These are phyloP conservation scores for Leccinum obscurum DNA, from an alignment of 768 basidiomycete genomes.

Conservation along the genomic window DNA sequence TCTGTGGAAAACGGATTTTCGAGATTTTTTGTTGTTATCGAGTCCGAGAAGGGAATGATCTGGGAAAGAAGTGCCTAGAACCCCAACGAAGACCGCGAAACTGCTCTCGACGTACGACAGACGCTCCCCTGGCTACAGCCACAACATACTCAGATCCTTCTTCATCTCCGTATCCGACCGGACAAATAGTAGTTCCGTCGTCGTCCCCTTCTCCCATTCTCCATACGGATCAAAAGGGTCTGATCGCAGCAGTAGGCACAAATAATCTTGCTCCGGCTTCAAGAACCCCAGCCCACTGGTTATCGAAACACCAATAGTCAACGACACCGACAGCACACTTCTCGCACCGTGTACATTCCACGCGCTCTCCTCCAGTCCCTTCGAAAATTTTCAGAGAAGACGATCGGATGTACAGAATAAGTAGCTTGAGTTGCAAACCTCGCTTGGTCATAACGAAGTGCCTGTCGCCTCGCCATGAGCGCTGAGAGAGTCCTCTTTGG, in stretches of 20 bases:
- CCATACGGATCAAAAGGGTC: slow-evolving; percentile 32
- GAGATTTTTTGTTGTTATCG: no score
- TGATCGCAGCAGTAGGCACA: slow-evolving; percentile 28
- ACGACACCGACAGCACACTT: slow-evolving; percentile 29
- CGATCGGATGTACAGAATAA: slow-evolving; percentile 25
- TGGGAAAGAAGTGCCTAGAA: background rate
- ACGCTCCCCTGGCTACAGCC: slow-evolving; percentile 18
- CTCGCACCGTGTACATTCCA: slow-evolving; percentile 18
- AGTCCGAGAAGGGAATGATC: no score
- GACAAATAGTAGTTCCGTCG: slow-evolving; percentile 30
- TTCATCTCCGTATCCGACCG: slow-evolving; percentile 20
- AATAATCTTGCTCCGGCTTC: slow-evolving; percentile 26
- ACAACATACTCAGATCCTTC: slow-evolving; percentile 17
- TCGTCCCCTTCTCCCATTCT: slow-evolving; percentile 28
- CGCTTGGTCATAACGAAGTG: slow-evolving; percentile 35
- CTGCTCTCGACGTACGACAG: background rate
- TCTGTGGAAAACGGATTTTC: no score
- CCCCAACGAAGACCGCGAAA: background rate
- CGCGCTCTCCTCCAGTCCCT: slow-evolving; percentile 1
- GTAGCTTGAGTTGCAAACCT: slow-evolving; percentile 28
- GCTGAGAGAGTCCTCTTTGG: background rate
- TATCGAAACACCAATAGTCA: slow-evolving; percentile 35
- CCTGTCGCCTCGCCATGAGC: slow-evolving; percentile 27
- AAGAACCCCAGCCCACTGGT: slow-evolving; percentile 24
- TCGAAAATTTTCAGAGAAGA: slow-evolving; percentile 19